Evolutionary conservation across 495 filamentous ascomycete species (phyloP).

Genomic region (Aspergillus baeticus): DNA sequence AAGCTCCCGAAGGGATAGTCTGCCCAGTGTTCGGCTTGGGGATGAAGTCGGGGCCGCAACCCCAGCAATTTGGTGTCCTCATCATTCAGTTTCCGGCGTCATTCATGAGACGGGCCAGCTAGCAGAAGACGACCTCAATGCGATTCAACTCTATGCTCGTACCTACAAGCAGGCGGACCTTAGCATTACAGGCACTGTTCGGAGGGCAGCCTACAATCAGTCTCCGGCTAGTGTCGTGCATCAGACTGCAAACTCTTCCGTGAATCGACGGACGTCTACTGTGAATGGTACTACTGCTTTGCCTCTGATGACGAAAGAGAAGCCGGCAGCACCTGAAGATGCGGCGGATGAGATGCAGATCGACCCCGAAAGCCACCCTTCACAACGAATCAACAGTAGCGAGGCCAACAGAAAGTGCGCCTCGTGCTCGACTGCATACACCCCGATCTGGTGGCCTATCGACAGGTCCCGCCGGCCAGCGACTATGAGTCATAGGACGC

Average conservation of each 20-base stretch:
- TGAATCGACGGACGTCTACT: slow-evolving; percentile 40
- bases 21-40: slow-evolving; percentile 71
- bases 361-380: slow-evolving; percentile 30
- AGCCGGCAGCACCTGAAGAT: slow-evolving; percentile 29
- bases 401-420: slow-evolving; percentile 34
- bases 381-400: slow-evolving; percentile 14
- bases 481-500: slow-evolving; percentile 21
- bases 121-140: slow-evolving; percentile 60
- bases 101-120: slow-evolving; percentile 77
- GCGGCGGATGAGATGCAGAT: slow-evolving; percentile 36
- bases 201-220: slow-evolving; percentile 74
- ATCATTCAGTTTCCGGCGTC: slow-evolving; percentile 67
- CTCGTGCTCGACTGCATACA: slow-evolving; percentile 39
- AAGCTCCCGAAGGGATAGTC: slow-evolving; percentile 73
- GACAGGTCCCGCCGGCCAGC: slow-evolving; percentile 22
- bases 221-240: slow-evolving; percentile 42
- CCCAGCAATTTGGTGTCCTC: slow-evolving; percentile 86
- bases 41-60: slow-evolving; percentile 73
- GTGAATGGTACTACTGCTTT: slow-evolving; percentile 27
- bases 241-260: slow-evolving; percentile 20
- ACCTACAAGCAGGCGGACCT: slow-evolving; percentile 95
- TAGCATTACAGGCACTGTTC: slow-evolving; percentile 81
- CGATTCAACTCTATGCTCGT: slow-evolving; percentile 78
- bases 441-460: slow-evolving; percentile 45
- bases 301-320: slow-evolving; percentile 31